phyloP scores from a whole-genome alignment of 352 stramenopile species.

The Globisporangium perplexum region DNA sequence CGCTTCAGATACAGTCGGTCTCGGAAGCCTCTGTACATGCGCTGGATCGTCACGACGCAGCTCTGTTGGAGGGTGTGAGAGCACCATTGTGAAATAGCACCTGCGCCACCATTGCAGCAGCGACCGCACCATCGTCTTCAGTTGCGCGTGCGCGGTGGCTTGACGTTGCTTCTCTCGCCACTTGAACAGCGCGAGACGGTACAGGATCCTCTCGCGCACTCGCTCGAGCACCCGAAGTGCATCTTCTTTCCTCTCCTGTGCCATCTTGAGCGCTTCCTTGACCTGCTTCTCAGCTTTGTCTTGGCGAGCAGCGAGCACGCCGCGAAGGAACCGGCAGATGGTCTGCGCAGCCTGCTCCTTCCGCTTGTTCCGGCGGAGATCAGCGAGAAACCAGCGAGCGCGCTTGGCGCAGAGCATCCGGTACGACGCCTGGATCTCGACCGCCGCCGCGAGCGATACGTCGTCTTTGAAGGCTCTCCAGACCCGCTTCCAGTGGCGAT shows the following conservation, averaged over 20 bases:
- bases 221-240: slow-evolving; percentile 6
- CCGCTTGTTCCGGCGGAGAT: slow-evolving; percentile 12
- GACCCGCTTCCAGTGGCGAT: slow-evolving; percentile 31
- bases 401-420: slow-evolving; percentile 29
- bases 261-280: slow-evolving; percentile 2
- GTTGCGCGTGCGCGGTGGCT: slow-evolving; percentile 18
- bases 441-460: slow-evolving; percentile 25
- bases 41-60: slow-evolving; percentile 37
- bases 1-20: slow-evolving; percentile 38
- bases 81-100: neutral
- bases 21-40: slow-evolving; percentile 42
- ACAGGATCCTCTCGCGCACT: slow-evolving; percentile 11
- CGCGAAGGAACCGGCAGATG: slow-evolving; percentile 27
- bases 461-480: slow-evolving; percentile 35
- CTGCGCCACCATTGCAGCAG: neutral
- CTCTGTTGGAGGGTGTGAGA: neutral
- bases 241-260: slow-evolving; percentile 3
- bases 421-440: slow-evolving; percentile 39
- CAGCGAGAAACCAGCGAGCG: slow-evolving; percentile 17
- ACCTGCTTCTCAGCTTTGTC: slow-evolving; percentile 1
- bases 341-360: slow-evolving; percentile 19
- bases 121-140: slow-evolving; percentile 13
- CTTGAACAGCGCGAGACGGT: slow-evolving; percentile 15
- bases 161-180: slow-evolving; percentile 26
- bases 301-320: slow-evolving; percentile 8